Conservation (phyloP, 495 filamentous ascomycete species). For the Aspergillus incahuasiensis region DNA sequence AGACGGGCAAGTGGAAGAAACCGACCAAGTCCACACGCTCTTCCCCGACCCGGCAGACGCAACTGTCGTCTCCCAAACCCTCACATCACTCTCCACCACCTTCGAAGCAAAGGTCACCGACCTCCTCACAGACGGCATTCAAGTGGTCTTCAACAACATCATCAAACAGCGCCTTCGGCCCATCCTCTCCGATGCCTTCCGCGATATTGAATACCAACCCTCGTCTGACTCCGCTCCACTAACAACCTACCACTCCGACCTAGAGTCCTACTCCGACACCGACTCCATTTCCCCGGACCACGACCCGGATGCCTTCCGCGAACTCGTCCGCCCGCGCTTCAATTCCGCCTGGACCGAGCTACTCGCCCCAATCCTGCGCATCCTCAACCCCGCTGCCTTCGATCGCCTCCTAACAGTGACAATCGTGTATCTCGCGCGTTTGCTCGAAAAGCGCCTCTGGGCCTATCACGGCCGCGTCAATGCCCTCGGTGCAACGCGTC, state of each 20-base stretch:
- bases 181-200: slow-evolving; percentile 81
- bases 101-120: slow-evolving; percentile 76
- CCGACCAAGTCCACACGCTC: slow-evolving; percentile 49
- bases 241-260: slow-evolving; percentile 7
- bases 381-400: slow-evolving; percentile 70
- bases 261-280: slow-evolving; percentile 13
- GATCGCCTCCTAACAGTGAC: slow-evolving; percentile 67
- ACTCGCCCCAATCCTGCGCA: slow-evolving; percentile 74
- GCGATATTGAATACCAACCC: slow-evolving; percentile 77
- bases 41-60: slow-evolving; percentile 80
- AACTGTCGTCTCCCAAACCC: slow-evolving; percentile 56
- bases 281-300: slow-evolving; percentile 35
- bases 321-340: slow-evolving; percentile 68
- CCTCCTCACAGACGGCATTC: slow-evolving; percentile 73
- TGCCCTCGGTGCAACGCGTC: slow-evolving; percentile 74
- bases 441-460: slow-evolving; percentile 90
- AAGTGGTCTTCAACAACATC: slow-evolving; percentile 82
- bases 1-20: slow-evolving; percentile 18
- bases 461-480: slow-evolving; percentile 76
- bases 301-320: slow-evolving; percentile 24
- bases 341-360: slow-evolving; percentile 78
- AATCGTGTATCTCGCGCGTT: slow-evolving; percentile 62
- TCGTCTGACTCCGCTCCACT: slow-evolving; percentile 39
- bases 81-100: slow-evolving; percentile 62
- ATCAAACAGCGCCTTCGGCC: slow-evolving; percentile 82